phyloP scores from a whole-genome alignment of 2,329 filamentous ascomycete genomes.

The Phialemoniopsis sp. region DNA sequence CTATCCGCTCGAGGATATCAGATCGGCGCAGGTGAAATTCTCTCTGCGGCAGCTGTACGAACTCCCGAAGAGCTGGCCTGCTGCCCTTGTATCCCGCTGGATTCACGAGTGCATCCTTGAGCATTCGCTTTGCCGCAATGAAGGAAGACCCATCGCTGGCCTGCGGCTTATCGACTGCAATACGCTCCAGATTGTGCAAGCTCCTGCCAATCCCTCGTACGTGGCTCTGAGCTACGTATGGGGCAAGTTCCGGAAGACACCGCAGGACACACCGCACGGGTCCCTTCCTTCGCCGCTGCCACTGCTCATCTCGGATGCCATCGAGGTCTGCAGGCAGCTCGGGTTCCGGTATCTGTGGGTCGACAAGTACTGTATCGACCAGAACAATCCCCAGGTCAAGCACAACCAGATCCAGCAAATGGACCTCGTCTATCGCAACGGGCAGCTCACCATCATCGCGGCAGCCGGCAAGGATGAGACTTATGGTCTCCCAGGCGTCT shows the following conservation, averaged over 20 bases:
- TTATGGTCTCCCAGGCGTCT: conserved; percentile 8
- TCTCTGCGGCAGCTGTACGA: too few relatives aligned
- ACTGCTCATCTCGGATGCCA: conserved; percentile 3
- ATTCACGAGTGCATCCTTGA: too few relatives aligned
- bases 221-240: conserved; percentile 1
- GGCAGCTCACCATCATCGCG: conserved; percentile 17
- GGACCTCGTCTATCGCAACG: conserved; percentile 15
- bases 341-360: conserved; percentile 21
- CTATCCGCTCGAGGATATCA: too few relatives aligned
- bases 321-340: conserved; percentile 8
- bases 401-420: conserved; percentile 15
- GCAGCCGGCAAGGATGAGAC: conserved; percentile 8
- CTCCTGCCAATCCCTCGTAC: neutral
- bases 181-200: too few relatives aligned
- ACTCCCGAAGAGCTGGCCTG: too few relatives aligned
- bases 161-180: too few relatives aligned
- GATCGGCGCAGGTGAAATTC: too few relatives aligned
- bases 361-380: conserved; percentile 16
- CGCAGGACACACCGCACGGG: neutral
- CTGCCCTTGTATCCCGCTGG: too few relatives aligned
- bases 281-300: too few relatives aligned
- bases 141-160: too few relatives aligned
- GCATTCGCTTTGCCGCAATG: too few relatives aligned
- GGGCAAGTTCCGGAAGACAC: neutral
- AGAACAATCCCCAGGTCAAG: conserved; percentile 10